Conservation (phyloP, 139 green algal genomes). For the Chlamydomonas sp. region DNA sequence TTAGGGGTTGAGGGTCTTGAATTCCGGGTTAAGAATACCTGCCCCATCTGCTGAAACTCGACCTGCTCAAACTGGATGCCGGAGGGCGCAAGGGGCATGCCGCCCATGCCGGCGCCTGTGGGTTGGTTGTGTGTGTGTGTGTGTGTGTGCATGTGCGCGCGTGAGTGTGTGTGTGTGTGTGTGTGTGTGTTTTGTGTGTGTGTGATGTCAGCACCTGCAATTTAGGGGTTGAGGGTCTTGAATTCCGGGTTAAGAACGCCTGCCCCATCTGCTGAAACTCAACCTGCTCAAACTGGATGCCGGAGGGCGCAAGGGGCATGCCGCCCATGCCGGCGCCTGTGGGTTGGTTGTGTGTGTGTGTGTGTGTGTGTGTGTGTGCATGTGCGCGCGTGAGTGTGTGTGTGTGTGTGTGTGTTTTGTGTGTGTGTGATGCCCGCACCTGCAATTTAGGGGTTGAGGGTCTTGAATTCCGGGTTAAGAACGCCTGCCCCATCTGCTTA, state of each 20-base stretch:
- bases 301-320: slow-evolving; percentile 18
- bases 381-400: too few relatives aligned
- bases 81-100: slow-evolving; percentile 20
- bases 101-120: slow-evolving; percentile 40
- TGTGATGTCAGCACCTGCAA: slow-evolving; percentile 37
- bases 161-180: too few relatives aligned
- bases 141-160: too few relatives aligned
- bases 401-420: too few relatives aligned
- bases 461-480: too few relatives aligned
- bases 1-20: too few relatives aligned
- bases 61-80: slow-evolving; percentile 18
- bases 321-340: slow-evolving; percentile 40
- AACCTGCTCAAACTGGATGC: slow-evolving; percentile 18
- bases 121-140: slow-evolving; percentile 22
- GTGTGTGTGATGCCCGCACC: slow-evolving; percentile 38
- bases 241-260: too few relatives aligned
- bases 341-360: slow-evolving; percentile 21
- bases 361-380: too few relatives aligned
- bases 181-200: too few relatives aligned
- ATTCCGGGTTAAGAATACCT: too few relatives aligned
- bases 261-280: slow-evolving; percentile 38
- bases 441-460: too few relatives aligned
- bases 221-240: too few relatives aligned
- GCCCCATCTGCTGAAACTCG: slow-evolving; percentile 33
- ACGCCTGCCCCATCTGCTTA: slow-evolving; percentile 35